Evolutionary conservation across 208 protist species (phyloP), one percentile per base, ranked within the genome.

Genomic region (Porcisia deanei): DNA sequence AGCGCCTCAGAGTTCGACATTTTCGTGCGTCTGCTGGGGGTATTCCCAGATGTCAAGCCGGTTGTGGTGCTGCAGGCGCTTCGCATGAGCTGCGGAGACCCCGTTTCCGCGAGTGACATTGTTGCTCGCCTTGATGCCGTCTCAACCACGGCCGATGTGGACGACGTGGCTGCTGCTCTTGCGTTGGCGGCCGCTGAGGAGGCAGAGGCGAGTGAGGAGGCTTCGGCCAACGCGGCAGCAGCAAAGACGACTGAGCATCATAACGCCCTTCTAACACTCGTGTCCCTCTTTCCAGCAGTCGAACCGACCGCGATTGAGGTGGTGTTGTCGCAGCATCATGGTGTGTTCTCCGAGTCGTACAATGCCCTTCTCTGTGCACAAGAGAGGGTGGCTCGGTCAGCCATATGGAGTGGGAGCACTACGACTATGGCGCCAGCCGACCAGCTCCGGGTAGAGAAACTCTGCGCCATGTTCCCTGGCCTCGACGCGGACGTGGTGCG

Each of bases 221-320:
- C 76, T 54, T 39, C 57, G 49, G 68, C 75, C 3, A 54, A 53
- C 5, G 64, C 49, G 16, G 63, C 84, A 14, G 73, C 82, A 8
- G 75, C 59, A 45, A 34, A 64, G 69, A 45, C 67, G 25, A 69
- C 72, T 8, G 76, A 79, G 1, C 69, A 66, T 20, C 81, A 85
- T 68, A 85, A 92, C 37, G 76, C 60, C 25, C 65, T 95, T 22
- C 79, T 97, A n/a, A 94, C 91, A 14, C 86, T 97, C 0, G 81
- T 85, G 61, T 69, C 77, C 30, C 82, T 97, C 20, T 95, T 97
- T 66, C 91, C 93, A 55, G 76, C 61, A 0, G 49, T 86, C 25
- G 89, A 94, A 18, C 72, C 79, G 47, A 5, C 77, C 1, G 76
- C 74, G 4, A 83, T 95, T 66, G 80, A 91, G 79, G 87, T 85